These are phyloP conservation scores for Pleochaeta shiraiana DNA, from an alignment of 2,329 filamentous ascomycete species.

Conservation along the genomic window DNA sequence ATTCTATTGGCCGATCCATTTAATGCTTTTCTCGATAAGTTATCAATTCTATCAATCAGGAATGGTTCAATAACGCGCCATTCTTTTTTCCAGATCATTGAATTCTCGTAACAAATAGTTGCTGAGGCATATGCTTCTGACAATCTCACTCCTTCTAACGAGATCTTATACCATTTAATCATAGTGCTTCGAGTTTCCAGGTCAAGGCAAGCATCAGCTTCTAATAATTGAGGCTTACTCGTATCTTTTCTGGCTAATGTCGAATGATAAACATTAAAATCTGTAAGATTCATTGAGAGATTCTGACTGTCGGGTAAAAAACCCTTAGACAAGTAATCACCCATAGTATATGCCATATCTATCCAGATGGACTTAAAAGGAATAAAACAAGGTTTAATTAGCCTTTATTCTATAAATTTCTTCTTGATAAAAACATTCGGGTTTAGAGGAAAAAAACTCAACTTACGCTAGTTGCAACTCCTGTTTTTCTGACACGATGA, in stretches of 20 bases:
- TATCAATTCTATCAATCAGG: constrained; percentile 4
- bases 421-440: background rate
- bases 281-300: constrained; percentile 19
- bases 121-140: constrained; percentile 1
- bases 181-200: constrained; percentile 20
- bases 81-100: constrained; percentile 2
- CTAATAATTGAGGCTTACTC: constrained; percentile 17
- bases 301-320: constrained; percentile 20
- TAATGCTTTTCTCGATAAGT: background rate
- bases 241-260: constrained; percentile 18
- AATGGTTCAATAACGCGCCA: constrained; percentile 4
- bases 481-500: constrained; percentile 8
- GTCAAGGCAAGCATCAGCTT: constrained; percentile 12
- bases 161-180: constrained; percentile 3
- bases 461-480: constrained; percentile 21
- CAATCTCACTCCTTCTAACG: background rate
- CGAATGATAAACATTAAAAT: constrained; percentile 21
- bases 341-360: constrained; percentile 36
- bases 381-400: too few species aligned
- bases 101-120: constrained; percentile 3
- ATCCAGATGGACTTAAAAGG: constrained; percentile 28
- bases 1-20: constrained; percentile 5
- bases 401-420: background rate
- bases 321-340: constrained; percentile 29
- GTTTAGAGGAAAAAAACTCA: constrained; percentile 4